A percentile compares a stretch with the other conserved stretches of the same genome.
These are phyloP conservation scores for Fusarium temperatum DNA, from an alignment of 2,329 filamentous ascomycete species.

Conservation along the genomic window DNA sequence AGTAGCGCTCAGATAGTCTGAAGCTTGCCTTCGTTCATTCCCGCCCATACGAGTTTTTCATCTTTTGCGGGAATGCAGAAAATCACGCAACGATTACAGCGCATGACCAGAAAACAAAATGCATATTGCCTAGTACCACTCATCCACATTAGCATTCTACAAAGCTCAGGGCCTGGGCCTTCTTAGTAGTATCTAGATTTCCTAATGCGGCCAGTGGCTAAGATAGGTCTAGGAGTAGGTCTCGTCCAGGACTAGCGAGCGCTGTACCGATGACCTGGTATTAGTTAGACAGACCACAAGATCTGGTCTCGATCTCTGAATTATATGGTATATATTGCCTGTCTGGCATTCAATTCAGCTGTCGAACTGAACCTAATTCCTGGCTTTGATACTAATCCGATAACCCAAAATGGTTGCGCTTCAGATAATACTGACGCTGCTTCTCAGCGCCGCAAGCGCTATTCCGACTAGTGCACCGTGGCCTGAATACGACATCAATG, in stretches of 20 bases:
- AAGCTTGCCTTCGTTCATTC: background rate
- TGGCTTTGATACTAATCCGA: no score
- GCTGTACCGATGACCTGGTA: background rate
- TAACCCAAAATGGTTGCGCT: background rate
- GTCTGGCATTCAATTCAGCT: fast-evolving
- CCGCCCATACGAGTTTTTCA: no score
- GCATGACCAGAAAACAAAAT: background rate
- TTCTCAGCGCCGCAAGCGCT: background rate
- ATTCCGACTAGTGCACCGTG: background rate
- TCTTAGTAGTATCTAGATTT: background rate
- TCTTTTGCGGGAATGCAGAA: background rate
- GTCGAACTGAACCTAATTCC: no score
- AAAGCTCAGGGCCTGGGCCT: background rate
- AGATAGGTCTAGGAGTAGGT: background rate
- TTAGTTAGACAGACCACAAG: background rate
- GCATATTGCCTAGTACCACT: background rate
- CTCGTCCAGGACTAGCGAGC: background rate
- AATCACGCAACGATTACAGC: no score
- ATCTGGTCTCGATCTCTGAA: fast-evolving
- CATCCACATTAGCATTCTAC: no score
- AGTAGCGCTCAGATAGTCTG: background rate
- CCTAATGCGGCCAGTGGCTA: background rate
- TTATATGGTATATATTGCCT: background rate
- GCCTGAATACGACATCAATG: background rate
- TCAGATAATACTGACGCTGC: background rate